Percentiles rank a stretch among this genome's conserved stretches.
These are phyloP conservation scores for Ascochyta lentis DNA, from an alignment of 2,329 filamentous ascomycete species.

Conservation along the genomic window DNA sequence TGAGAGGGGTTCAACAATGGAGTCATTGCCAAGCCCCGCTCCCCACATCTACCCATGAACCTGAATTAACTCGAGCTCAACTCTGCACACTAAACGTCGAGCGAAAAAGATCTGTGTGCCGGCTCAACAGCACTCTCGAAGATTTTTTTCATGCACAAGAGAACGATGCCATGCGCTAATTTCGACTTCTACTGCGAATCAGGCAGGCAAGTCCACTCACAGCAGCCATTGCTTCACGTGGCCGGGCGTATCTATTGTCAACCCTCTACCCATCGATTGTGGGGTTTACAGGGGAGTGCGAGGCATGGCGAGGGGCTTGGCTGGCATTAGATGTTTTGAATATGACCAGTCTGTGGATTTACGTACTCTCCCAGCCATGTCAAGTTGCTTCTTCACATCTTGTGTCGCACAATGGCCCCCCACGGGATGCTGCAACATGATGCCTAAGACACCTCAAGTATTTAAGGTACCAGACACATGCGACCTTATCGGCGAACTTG, in stretches of 20 bases:
- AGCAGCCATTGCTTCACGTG: background rate
- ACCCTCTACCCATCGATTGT: background rate
- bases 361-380: conserved; percentile 5
- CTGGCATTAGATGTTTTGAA: conserved; percentile 1
- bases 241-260: background rate
- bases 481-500: conserved; percentile 11
- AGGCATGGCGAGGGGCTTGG: background rate
- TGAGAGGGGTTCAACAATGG: conserved; percentile 28
- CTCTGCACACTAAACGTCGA: background rate
- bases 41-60: conserved; percentile 6
- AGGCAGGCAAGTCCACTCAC: background rate
- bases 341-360: background rate
- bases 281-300: background rate
- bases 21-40: conserved; percentile 25
- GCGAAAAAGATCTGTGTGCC: background rate
- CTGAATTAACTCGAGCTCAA: background rate
- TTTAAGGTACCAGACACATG: conserved; percentile 3
- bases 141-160: background rate
- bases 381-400: conserved; percentile 7
- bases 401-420: conserved; percentile 15
- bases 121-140: background rate
- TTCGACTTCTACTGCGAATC: too few species aligned
- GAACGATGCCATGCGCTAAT: background rate
- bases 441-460: background rate
- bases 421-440: conserved; percentile 7